These are phyloP conservation scores for Coffea eugenioides DNA, from an alignment of 257 asterid genomes.

Conservation along the genomic window DNA sequence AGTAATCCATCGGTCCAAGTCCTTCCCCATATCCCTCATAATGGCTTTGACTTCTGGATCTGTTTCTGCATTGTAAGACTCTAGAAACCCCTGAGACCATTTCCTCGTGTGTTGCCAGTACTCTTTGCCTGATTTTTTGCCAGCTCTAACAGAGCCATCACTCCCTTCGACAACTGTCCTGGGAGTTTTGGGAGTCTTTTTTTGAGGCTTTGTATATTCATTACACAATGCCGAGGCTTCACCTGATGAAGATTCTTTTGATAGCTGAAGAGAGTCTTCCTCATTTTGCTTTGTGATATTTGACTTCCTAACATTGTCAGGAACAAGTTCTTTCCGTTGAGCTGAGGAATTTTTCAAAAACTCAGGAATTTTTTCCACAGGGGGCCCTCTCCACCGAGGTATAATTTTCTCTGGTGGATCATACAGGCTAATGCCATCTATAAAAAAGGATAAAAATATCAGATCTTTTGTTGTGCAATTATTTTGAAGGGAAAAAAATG, in stretches of 20 bases:
- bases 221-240: constrained; percentile 26
- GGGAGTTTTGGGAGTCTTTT: constrained; percentile 39
- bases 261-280: constrained; percentile 24
- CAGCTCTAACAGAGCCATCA: constrained; percentile 78
- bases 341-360: constrained; percentile 48
- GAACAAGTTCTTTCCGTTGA: constrained; percentile 39
- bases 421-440: constrained; percentile 88
- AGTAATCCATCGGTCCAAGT: constrained; percentile 91
- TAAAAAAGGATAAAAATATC: neutral
- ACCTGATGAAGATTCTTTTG: constrained; percentile 42
- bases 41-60: constrained; percentile 78
- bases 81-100: constrained; percentile 87
- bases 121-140: constrained; percentile 79
- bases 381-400: constrained; percentile 91
- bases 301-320: constrained; percentile 41
- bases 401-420: constrained; percentile 86
- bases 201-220: constrained; percentile 23
- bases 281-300: constrained; percentile 31
- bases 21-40: constrained; percentile 88
- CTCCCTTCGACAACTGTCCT: constrained; percentile 81
- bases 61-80: constrained; percentile 73
- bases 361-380: constrained; percentile 63
- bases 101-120: constrained; percentile 95
- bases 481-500: neutral
- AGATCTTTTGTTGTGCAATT: neutral